Base-by-base conservation (phyloP, 768 basidiomycete genomes). In the Calocybe indica region DNA sequence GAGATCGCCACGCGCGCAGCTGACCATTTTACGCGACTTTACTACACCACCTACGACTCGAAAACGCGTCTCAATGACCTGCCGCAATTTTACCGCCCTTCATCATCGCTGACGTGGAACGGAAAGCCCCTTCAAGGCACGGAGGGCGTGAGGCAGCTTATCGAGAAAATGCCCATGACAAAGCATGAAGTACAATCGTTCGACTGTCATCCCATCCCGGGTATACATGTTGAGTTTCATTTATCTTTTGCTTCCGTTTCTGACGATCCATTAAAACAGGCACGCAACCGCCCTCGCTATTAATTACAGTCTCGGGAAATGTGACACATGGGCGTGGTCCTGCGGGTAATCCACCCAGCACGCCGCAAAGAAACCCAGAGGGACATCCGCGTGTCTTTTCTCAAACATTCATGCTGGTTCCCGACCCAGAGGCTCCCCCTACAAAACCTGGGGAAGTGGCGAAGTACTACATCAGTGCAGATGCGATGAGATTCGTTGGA, bases 191-290 rank as follows among this genome's bases (percentile, higher is more conserved):
- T 92, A 13, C 85, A 88, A 61, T 89, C 87, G 12, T 90, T 89
- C 53, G 91, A 92, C 61, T 92, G 91, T 56, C 90, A 92, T 62
- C 86, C 91, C 33, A 89, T 92, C 50, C 86, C 88, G 65, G 88
- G 90, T 86, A 47, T 46, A 65, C 59, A 32, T 40, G 28, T 50
- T 40, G 43, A 22, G 49, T 5, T 47, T 35, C 30, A 41, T 28
- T 30, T 32, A 36, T 30, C 13, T 4, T 22, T 22, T 22, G 22
- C 22, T 22, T 22, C 2, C 22, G 22, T 22, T 22, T 37, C 38
- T 41, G 43, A 15, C 35, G 46, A 49, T 43, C 48, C 40, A 52
- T 34, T n/a, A 32, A 12, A 43, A 7, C 55, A 90, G 88, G 86
- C 43, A 82, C 78, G 13, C 79, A 82, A 40, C 90, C 90, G 1